Percentiles rank a stretch among this genome's conserved stretches.
These are phyloP conservation scores for Lepiota subincarnata DNA, from an alignment of 768 basidiomycete species.

Conservation along the genomic window DNA sequence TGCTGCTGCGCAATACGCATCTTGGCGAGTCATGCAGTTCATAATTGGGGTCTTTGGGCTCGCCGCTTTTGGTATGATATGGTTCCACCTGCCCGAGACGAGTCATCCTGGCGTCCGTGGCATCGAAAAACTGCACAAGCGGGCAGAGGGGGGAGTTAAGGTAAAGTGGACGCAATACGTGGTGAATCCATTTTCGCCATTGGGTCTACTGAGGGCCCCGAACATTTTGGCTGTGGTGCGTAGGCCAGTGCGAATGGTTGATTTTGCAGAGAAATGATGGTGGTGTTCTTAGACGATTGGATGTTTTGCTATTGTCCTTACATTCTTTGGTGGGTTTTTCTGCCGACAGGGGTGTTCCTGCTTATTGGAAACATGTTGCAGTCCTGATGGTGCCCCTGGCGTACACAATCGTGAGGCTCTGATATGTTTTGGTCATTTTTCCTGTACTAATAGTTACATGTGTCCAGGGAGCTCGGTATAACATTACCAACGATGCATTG, in stretches of 20 bases:
- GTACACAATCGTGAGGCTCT: slow-evolving; percentile 55
- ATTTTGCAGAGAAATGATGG: neutral
- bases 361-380: slow-evolving; percentile 3
- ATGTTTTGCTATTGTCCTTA: slow-evolving; percentile 20
- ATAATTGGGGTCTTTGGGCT: slow-evolving; percentile 34
- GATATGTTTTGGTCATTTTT: neutral
- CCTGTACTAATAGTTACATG: slow-evolving; percentile 18
- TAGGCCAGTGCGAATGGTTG: slow-evolving; percentile 4
- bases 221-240: slow-evolving; percentile 51
- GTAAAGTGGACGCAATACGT: slow-evolving; percentile 27
- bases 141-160: slow-evolving; percentile 14
- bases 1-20: slow-evolving; percentile 26
- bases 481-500: slow-evolving; percentile 51
- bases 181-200: slow-evolving; percentile 51
- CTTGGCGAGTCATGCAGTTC: slow-evolving; percentile 56
- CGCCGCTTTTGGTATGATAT: slow-evolving; percentile 34
- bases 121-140: slow-evolving; percentile 39
- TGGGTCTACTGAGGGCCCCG: slow-evolving; percentile 49
- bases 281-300: slow-evolving; percentile 15
- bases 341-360: no score
- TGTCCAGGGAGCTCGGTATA: slow-evolving; percentile 51
- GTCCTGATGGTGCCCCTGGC: slow-evolving; percentile 60
- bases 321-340: slow-evolving; percentile 34
- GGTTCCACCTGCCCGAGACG: slow-evolving; percentile 58
- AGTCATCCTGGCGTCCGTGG: slow-evolving; percentile 54